Evolutionary conservation across 768 basidiomycete genomes (phyloP).

Genomic region (Auriscalpium vulgare): DNA sequence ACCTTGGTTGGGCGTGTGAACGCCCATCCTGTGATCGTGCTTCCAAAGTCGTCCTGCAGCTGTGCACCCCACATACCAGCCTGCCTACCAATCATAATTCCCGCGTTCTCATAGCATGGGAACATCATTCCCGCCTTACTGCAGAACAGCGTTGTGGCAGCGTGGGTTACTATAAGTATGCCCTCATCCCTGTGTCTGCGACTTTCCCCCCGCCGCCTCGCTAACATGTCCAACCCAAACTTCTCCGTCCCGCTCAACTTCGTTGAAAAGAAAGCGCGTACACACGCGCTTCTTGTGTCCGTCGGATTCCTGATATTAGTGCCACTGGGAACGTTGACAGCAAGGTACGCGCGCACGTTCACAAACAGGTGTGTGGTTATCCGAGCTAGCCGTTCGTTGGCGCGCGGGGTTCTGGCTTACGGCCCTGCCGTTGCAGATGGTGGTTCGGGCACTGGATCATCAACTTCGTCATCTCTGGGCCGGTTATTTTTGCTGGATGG

Average conservation of each 20-base stretch:
- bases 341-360: slow-evolving; percentile 18
- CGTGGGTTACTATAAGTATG: background rate
- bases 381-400: background rate
- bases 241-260: slow-evolving; percentile 4
- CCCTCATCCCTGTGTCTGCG: background rate
- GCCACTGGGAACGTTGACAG: slow-evolving; percentile 18
- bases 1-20: no score
- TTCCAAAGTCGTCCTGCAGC: background rate
- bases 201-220: background rate
- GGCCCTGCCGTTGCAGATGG: slow-evolving; percentile 12
- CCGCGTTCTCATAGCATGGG: background rate
- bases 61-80: background rate
- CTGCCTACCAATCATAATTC: background rate
- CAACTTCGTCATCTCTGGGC: slow-evolving; percentile 17
- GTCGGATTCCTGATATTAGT: slow-evolving; percentile 19
- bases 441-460: slow-evolving; percentile 19
- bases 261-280: slow-evolving; percentile 4
- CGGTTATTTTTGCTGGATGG: slow-evolving; percentile 20
- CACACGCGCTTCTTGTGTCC: slow-evolving; percentile 17
- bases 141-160: background rate
- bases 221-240: background rate
- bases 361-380: slow-evolving; percentile 3
- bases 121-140: background rate
- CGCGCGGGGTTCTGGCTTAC: background rate
- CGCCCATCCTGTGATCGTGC: background rate